phyloP scores from a whole-genome alignment of 106 monocot genomes.

The Triglochin maritima region DNA sequence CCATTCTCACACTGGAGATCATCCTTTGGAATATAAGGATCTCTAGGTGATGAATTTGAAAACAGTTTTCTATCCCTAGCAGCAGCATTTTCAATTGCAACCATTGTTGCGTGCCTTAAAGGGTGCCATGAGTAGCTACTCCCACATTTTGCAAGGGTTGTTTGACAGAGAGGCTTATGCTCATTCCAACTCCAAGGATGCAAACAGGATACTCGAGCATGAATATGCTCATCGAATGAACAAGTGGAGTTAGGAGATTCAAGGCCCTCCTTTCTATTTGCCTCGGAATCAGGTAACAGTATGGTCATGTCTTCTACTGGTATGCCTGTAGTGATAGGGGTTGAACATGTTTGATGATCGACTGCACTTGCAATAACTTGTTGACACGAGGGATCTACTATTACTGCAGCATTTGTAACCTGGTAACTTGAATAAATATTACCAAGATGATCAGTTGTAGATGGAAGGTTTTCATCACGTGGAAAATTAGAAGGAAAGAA shows the following conservation, averaged over 20 bases:
- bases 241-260: background rate
- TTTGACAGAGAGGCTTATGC: constrained; percentile 9
- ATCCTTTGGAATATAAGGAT: constrained; percentile 5
- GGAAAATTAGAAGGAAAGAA: no score
- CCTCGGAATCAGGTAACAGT: background rate
- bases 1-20: constrained; percentile 9
- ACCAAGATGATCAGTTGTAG: background rate
- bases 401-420: constrained; percentile 68
- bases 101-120: constrained; percentile 68
- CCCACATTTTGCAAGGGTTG: constrained; percentile 2
- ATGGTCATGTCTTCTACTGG: background rate
- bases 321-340: background rate
- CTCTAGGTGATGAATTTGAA: constrained; percentile 15
- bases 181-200: constrained; percentile 62
- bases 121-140: constrained; percentile 59
- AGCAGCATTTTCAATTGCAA: constrained; percentile 73
- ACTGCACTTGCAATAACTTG: constrained; percentile 49
- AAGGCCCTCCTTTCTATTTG: constrained; percentile 4
- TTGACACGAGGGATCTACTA: constrained; percentile 50
- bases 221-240: constrained; percentile 2
- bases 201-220: constrained; percentile 39
- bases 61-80: constrained; percentile 51
- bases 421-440: constrained; percentile 4
- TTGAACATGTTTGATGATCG: constrained; percentile 20
- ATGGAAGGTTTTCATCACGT: no score